A percentile compares a stretch with the other conserved stretches of the same genome.
Evolutionary conservation across 768 basidiomycete genomes (phyloP).

Genomic region (Gymnopilus junonius): DNA sequence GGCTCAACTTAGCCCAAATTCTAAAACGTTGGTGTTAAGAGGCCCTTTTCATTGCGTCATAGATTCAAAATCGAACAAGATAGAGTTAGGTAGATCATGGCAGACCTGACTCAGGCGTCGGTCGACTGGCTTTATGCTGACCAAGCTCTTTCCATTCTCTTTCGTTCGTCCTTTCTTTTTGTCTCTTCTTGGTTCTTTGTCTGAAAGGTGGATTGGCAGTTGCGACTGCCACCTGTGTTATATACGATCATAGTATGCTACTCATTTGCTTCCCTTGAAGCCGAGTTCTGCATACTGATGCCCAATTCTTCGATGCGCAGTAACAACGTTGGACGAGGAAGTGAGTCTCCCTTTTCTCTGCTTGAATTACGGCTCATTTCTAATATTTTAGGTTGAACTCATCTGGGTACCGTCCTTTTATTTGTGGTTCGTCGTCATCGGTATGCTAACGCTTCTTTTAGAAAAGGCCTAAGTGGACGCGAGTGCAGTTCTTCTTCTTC

Average conservation of each 20-base stretch:
- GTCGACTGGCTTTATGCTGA: not conserved
- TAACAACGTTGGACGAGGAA: conserved; percentile 11
- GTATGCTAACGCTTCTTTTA: not conserved
- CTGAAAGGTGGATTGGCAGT: not conserved
- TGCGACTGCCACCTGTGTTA: conserved; percentile 6
- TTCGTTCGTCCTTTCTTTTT: not conserved
- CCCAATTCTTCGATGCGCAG: not conserved
- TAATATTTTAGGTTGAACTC: conserved; percentile 11
- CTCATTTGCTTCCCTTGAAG: not conserved
- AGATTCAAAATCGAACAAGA: not conserved
- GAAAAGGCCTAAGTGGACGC: conserved; percentile 15
- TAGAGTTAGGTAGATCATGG: not conserved
- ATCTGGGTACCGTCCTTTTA: conserved; percentile 9
- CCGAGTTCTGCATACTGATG: not conserved
- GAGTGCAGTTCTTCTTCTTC: conserved; percentile 15
- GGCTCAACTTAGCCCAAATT: not conserved
- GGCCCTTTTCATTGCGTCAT: not conserved
- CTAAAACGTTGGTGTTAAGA: not conserved
- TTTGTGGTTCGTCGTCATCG: not conserved
- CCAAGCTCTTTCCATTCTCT: not conserved
- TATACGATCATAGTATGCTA: conserved; percentile 15
- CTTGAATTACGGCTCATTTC: not conserved
- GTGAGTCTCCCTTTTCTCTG: not conserved
- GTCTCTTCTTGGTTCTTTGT: not conserved
- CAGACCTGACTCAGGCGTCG: not conserved